Conservation (phyloP, 306 rosid species). For the Abrus pulchellus region DNA sequence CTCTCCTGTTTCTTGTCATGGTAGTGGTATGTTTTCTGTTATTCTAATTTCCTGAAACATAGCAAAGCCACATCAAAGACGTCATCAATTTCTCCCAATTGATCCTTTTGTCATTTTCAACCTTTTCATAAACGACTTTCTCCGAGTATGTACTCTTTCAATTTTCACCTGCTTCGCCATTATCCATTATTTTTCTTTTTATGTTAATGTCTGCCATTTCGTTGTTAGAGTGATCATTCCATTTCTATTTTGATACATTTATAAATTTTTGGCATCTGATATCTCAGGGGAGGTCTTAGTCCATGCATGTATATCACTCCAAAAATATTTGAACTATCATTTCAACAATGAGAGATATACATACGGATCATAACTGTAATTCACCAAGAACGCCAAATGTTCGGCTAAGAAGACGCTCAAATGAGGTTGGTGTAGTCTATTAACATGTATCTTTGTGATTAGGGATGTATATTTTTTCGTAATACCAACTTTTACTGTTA, state of each 20-base stretch:
- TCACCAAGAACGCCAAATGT: constrained; percentile 57
- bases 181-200: background rate
- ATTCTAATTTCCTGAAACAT: constrained; percentile 38
- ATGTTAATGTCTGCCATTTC: background rate
- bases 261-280: constrained; percentile 42
- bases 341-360: constrained; percentile 53
- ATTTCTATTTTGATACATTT: constrained; percentile 21
- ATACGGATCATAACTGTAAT: constrained; percentile 51
- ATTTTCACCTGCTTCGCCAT: background rate
- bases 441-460: constrained; percentile 23
- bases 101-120: constrained; percentile 21
- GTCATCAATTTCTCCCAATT: constrained; percentile 18
- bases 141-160: constrained; percentile 20
- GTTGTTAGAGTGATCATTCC: constrained; percentile 8
- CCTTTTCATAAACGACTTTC: constrained; percentile 30
- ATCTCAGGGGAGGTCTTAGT: constrained; percentile 46
- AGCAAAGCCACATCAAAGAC: constrained; percentile 44
- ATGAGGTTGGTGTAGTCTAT: constrained; percentile 62
- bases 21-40: constrained; percentile 39
- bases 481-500: background rate
- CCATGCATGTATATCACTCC: constrained; percentile 38
- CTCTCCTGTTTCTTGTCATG: constrained; percentile 12
- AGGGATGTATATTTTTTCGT: background rate
- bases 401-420: constrained; percentile 70
- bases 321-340: constrained; percentile 36